phyloP scores from a whole-genome alignment of 1,284 basidiomycete species.

The Ceratorhiza oryzae-sativae region DNA sequence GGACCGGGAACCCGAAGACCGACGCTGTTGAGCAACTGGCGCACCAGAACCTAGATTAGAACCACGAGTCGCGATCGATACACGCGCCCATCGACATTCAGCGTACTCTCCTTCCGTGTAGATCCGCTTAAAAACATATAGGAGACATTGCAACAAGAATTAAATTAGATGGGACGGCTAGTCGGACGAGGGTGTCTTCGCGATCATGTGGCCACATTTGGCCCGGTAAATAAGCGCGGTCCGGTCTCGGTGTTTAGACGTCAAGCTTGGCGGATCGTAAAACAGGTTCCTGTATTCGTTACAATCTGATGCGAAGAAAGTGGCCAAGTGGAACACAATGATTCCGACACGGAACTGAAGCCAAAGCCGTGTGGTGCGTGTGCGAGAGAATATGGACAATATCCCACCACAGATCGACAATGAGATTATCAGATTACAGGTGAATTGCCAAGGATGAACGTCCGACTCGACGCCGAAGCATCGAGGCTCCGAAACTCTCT shows the following conservation, averaged over 20 bases:
- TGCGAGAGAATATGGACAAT: not conserved
- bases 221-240: not conserved
- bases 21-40: slow-evolving; percentile 17
- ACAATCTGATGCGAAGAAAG: not conserved
- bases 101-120: not conserved
- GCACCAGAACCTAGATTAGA: not conserved
- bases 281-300: not conserved
- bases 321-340: not conserved
- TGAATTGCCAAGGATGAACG: not conserved
- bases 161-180: not conserved
- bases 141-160: not conserved
- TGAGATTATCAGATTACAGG: not conserved
- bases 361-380: not conserved
- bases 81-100: not conserved
- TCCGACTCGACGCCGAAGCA: not conserved
- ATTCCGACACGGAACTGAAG: not conserved
- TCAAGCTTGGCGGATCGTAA: not conserved
- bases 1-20: not conserved
- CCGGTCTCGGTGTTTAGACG: not conserved
- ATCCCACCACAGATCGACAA: not conserved
- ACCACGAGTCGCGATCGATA: not conserved
- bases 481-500: not conserved
- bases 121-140: not conserved
- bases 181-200: not conserved
- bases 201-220: not conserved